Conservation (phyloP, 176 grass and related monocot species). For the Cenchrus fungigraminus region DNA sequence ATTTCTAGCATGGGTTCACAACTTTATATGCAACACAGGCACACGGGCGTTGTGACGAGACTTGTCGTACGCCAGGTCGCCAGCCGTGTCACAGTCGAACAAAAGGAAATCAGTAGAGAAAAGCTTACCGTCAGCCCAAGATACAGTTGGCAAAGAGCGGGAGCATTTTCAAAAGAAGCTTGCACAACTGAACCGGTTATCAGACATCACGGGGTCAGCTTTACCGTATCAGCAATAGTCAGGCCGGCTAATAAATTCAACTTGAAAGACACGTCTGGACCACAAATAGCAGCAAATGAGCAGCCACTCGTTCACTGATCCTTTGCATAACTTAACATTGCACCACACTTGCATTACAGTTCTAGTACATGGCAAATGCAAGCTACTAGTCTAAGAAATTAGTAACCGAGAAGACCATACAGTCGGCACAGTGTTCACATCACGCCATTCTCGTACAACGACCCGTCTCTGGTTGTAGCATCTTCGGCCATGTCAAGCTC, state of each 20-base stretch:
- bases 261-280: neutral
- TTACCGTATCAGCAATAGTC: conserved; percentile 12
- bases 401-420: conserved; percentile 5
- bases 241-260: neutral
- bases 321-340: neutral
- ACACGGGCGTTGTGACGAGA: too few relatives aligned
- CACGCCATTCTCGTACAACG: conserved; percentile 62
- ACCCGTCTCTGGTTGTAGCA: conserved; percentile 61
- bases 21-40: too few relatives aligned
- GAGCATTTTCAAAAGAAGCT: neutral
- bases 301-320: neutral
- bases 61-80: too few relatives aligned
- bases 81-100: too few relatives aligned
- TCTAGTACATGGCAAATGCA: conserved; percentile 18
- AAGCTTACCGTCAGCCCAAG: neutral
- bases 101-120: neutral
- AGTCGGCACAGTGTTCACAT: conserved; percentile 33
- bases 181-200: conserved; percentile 3
- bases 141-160: neutral
- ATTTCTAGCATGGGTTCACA: too few relatives aligned
- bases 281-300: conserved; percentile 19
- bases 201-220: neutral
- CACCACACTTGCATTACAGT: conserved; percentile 16
- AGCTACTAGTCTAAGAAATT: conserved; percentile 12
- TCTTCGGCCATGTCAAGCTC: conserved; percentile 70